These are phyloP conservation scores for Termitomyces sp. DNA, from an alignment of 1,284 basidiomycete species.

Conservation along the genomic window DNA sequence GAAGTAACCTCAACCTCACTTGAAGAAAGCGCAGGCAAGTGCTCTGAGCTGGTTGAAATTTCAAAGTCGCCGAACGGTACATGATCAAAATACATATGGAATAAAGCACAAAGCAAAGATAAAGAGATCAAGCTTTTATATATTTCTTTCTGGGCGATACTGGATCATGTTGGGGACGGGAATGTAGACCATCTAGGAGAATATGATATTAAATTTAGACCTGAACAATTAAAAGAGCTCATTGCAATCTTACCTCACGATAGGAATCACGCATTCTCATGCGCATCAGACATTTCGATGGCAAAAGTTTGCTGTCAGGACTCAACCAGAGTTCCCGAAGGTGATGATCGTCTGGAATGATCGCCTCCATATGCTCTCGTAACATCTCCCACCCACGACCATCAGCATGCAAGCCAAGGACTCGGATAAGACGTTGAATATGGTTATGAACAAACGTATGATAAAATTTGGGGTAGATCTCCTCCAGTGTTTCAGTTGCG, in stretches of 20 bases:
- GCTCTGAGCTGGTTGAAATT: neutral
- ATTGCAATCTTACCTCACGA: constrained; percentile 36
- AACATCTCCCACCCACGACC: constrained; percentile 44
- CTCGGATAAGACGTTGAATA: constrained; percentile 44
- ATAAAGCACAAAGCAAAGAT: neutral
- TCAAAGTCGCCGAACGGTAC: neutral
- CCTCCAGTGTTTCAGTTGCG: constrained; percentile 36
- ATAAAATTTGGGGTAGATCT: constrained; percentile 48
- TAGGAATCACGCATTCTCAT: constrained; percentile 50
- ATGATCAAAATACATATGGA: neutral
- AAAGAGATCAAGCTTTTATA: constrained; percentile 1
- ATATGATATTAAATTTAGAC: constrained; percentile 8
- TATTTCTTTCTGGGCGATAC: constrained; percentile 24
- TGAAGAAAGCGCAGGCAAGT: neutral
- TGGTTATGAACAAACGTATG: constrained; percentile 53
- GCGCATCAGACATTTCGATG: constrained; percentile 47
- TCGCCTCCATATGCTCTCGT: constrained; percentile 33
- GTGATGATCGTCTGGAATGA: constrained; percentile 38
- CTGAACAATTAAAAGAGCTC: neutral
- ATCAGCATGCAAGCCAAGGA: constrained; percentile 43
- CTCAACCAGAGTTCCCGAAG: constrained; percentile 42
- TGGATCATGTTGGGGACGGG: constrained; percentile 46
- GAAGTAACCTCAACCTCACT: no score
- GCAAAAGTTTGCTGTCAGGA: constrained; percentile 30
- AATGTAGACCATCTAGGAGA: constrained; percentile 39